Conservation (phyloP, 1,284 basidiomycete species). For the Prillingera fragicola region DNA sequence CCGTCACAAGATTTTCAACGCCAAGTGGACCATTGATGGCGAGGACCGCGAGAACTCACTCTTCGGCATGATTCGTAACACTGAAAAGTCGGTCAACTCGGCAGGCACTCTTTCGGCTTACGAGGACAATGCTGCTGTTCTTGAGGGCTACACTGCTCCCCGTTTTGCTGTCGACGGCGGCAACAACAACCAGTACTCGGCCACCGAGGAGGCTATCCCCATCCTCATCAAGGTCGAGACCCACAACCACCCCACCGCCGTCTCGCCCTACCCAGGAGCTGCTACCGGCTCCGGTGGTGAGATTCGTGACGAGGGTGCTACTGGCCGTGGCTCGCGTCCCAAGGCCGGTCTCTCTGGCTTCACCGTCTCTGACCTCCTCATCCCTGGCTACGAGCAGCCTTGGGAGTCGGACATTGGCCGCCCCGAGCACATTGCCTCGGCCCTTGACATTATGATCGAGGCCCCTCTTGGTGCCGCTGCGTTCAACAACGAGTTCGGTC, state of each 20-base stretch:
- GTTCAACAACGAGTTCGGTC: conserved; percentile 98
- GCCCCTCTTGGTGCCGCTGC: conserved; percentile 90
- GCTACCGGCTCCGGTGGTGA: conserved; percentile 97
- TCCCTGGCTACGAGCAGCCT: conserved; percentile 78
- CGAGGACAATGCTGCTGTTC: conserved; percentile 95
- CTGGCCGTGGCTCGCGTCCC: conserved; percentile 89
- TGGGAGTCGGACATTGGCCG: conserved; percentile 86
- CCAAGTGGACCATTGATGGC: conserved; percentile 86
- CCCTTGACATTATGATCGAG: conserved; percentile 95
- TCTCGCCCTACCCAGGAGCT: conserved; percentile 95
- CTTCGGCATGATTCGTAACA: conserved; percentile 98
- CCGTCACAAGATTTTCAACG: conserved; percentile 99
- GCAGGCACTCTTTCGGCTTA: conserved; percentile 90
- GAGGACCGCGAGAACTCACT: conserved; percentile 66
- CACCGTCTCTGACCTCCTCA: conserved; percentile 89
- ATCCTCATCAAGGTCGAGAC: conserved; percentile 98
- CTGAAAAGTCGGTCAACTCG: conserved; percentile 66
- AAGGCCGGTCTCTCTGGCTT: conserved; percentile 94
- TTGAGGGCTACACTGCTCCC: conserved; percentile 71
- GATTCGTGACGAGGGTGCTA: conserved; percentile 95
- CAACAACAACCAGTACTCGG: conserved; percentile 54
- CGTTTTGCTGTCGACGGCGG: conserved; percentile 61
- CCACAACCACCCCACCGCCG: conserved; percentile 98
- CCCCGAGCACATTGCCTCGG: conserved; percentile 84
- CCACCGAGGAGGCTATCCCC: conserved; percentile 67